phyloP scores from a whole-genome alignment of 2,329 filamentous ascomycete genomes.

The Pseudopyrenochaeta lycopersici region DNA sequence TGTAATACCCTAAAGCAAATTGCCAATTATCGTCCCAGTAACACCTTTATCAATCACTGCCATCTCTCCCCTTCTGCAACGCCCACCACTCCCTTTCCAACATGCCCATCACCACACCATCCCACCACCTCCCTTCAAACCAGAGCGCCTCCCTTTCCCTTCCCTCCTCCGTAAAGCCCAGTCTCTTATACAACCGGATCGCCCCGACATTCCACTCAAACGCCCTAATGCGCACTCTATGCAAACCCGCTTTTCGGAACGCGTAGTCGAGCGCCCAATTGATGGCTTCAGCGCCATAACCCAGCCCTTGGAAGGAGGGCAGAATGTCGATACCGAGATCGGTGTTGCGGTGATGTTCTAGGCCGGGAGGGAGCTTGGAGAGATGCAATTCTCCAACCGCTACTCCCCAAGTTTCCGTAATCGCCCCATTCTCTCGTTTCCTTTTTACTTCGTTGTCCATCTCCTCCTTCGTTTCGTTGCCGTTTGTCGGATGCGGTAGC shows the following conservation, averaged over 20 bases:
- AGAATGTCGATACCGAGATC: constrained; percentile 53
- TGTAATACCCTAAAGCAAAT: neutral
- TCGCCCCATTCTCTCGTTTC: neutral
- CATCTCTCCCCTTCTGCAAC: neutral
- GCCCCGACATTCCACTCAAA: constrained; percentile 57
- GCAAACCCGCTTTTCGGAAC: constrained; percentile 56
- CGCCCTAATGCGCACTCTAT: constrained; percentile 54
- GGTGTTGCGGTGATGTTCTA: constrained; percentile 53
- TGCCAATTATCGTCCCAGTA: neutral
- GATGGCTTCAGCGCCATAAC: constrained; percentile 60
- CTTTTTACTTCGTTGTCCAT: neutral
- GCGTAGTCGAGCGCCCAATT: constrained; percentile 59
- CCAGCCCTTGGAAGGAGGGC: constrained; percentile 46
- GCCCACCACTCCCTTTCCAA: constrained; percentile 39
- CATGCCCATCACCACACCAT: constrained; percentile 37
- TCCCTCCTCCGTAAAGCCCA: constrained; percentile 59
- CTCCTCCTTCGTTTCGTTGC: too few species aligned
- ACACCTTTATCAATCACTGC: neutral
- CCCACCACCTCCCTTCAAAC: constrained; percentile 54
- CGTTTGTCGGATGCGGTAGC: constrained; percentile 2
- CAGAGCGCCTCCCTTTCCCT: constrained; percentile 54
- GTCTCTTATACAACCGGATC: constrained; percentile 53
- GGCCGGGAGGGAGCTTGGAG: neutral
- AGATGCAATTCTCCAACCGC: constrained; percentile 30
- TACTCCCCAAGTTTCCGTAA: neutral